These are phyloP conservation scores for Xerocomus nothofagi DNA, from an alignment of 1,284 basidiomycete genomes.

Conservation along the genomic window DNA sequence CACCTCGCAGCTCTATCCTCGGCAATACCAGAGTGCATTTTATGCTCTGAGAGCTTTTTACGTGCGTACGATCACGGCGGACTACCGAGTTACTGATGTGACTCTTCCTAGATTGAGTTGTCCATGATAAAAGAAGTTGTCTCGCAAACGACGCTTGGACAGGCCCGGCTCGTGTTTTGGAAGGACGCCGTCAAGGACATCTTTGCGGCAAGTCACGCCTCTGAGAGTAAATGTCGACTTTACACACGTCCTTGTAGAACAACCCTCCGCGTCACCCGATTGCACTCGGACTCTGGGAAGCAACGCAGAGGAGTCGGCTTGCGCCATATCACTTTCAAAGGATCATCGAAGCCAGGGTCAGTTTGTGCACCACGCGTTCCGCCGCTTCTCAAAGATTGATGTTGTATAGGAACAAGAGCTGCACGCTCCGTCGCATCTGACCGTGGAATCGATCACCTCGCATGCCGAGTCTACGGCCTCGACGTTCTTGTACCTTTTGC, in stretches of 20 bases:
- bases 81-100: conserved; percentile 9
- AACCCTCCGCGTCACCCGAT: conserved; percentile 82
- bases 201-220: conserved; percentile 54
- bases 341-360: conserved; percentile 82
- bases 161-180: conserved; percentile 94
- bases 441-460: conserved; percentile 66
- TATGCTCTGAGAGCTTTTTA: conserved; percentile 87
- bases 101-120: conserved; percentile 69
- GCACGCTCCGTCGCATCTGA: conserved; percentile 65
- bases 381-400: conserved; percentile 17
- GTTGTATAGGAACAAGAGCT: conserved; percentile 69
- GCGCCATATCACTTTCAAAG: conserved; percentile 80
- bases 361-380: conserved; percentile 27
- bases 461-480: conserved; percentile 80
- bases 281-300: conserved; percentile 70
- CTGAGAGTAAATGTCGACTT: conserved; percentile 8
- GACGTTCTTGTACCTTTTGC: conserved; percentile 76
- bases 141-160: conserved; percentile 77
- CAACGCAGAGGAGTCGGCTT: conserved; percentile 51
- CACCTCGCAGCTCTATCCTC: conserved; percentile 76
- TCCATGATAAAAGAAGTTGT: conserved; percentile 80
- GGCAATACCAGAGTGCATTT: conserved; percentile 62
- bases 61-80: conserved; percentile 47
- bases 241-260: conserved; percentile 46
- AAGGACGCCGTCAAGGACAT: conserved; percentile 79